A percentile compares a stretch with the other conserved stretches of the same genome.
phyloP scores from a whole-genome alignment of 805 yeast species.

The Candida nemodendra region DNA sequence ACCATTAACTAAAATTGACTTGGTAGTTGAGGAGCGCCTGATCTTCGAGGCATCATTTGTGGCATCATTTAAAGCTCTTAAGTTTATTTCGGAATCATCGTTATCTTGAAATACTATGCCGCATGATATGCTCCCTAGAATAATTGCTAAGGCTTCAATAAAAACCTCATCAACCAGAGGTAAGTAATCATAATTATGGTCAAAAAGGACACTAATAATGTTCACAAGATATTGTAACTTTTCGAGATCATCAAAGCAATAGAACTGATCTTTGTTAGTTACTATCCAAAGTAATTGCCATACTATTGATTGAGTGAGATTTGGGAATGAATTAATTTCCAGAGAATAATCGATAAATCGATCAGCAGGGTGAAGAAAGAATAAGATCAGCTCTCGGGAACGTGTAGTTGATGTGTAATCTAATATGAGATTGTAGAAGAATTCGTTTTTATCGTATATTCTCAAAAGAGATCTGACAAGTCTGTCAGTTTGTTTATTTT shows the following conservation, averaged over 20 bases:
- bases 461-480: slow-evolving; percentile 7
- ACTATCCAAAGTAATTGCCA: slow-evolving; percentile 14
- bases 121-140: slow-evolving; percentile 16
- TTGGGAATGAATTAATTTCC: neutral
- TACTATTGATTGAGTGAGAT: slow-evolving; percentile 1
- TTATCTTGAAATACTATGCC: slow-evolving; percentile 15
- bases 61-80: neutral
- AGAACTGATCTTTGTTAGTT: slow-evolving; percentile 2
- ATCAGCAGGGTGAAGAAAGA: slow-evolving; percentile 6
- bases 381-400: slow-evolving; percentile 5
- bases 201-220: slow-evolving; percentile 11
- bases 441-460: slow-evolving; percentile 8
- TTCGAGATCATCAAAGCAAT: slow-evolving; percentile 1
- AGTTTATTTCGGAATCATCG: slow-evolving; percentile 3
- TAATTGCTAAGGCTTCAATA: slow-evolving; percentile 17
- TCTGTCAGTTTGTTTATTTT: slow-evolving; percentile 1
- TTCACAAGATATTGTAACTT: slow-evolving; percentile 16
- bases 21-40: neutral
- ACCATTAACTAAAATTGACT: slow-evolving; percentile 6
- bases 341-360: slow-evolving; percentile 7
- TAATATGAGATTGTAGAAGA: slow-evolving; percentile 3
- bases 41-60: slow-evolving; percentile 1
- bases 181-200: slow-evolving; percentile 2
- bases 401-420: slow-evolving; percentile 5
- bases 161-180: slow-evolving; percentile 7